phyloP scores from a whole-genome alignment of 2,329 filamentous ascomycete species.

The Neonectria faginata region DNA sequence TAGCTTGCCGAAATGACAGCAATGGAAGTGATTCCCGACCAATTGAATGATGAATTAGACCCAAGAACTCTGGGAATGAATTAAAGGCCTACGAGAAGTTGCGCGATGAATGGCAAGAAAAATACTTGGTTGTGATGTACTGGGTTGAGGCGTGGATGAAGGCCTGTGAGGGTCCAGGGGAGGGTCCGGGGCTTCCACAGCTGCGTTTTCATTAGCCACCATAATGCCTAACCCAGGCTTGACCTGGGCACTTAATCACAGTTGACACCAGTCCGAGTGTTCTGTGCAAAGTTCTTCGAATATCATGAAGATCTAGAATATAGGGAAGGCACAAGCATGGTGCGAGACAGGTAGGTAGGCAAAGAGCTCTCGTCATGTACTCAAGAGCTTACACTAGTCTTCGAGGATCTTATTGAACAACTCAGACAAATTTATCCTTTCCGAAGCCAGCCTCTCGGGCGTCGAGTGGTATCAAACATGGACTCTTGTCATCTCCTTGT shows the following conservation, averaged over 20 bases:
- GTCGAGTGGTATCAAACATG: conserved; percentile 18
- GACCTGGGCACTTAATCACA: background rate
- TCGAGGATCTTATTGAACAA: background rate
- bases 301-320: no score
- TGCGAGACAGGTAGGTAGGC: background rate
- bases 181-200: background rate
- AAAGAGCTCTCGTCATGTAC: background rate
- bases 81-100: background rate
- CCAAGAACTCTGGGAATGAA: background rate
- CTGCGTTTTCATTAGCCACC: background rate
- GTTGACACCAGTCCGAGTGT: background rate
- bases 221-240: background rate
- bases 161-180: background rate
- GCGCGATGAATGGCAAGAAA: background rate
- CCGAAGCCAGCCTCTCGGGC: conserved; percentile 1
- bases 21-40: background rate
- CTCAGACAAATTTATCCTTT: background rate
- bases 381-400: background rate
- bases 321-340: background rate
- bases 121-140: background rate
- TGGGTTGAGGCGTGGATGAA: background rate
- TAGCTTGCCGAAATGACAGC: background rate
- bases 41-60: background rate
- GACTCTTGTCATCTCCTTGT: conserved; percentile 8
- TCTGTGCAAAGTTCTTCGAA: background rate